These are phyloP conservation scores for Thermothielavioides terrestris DNA, from an alignment of 495 filamentous ascomycete species.

Conservation along the genomic window DNA sequence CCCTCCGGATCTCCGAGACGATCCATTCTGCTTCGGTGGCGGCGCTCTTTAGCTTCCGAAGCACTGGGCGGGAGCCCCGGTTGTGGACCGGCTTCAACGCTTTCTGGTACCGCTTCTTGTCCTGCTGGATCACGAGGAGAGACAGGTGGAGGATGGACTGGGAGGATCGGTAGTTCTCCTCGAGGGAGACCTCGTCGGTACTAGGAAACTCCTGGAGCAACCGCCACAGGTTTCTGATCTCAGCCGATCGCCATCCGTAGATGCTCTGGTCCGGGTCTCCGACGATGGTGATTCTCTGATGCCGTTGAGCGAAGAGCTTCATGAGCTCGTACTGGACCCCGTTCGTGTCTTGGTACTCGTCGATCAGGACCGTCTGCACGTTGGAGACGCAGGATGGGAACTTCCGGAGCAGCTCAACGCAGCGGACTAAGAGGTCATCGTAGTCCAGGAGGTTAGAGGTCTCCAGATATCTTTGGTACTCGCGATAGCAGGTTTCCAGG, in stretches of 20 bases:
- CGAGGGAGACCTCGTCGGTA: conserved; percentile 74
- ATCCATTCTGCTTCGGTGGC: conserved; percentile 80
- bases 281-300: conserved; percentile 78
- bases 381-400: conserved; percentile 84
- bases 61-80: conserved; percentile 71
- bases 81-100: conserved; percentile 71
- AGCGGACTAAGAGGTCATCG: conserved; percentile 83
- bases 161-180: conserved; percentile 93
- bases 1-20: conserved; percentile 72
- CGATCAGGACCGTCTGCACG: conserved; percentile 85
- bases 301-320: conserved; percentile 69
- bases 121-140: conserved; percentile 85
- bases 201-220: conserved; percentile 70
- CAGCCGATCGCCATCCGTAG: conserved; percentile 94
- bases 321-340: conserved; percentile 91
- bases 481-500: conserved; percentile 62
- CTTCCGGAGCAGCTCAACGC: conserved; percentile 66
- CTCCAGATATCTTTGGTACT: conserved; percentile 68
- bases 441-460: conserved; percentile 85
- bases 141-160: conserved; percentile 79
- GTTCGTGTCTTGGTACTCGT: conserved; percentile 99
- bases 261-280: conserved; percentile 98
- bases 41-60: conserved; percentile 68
- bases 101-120: conserved; percentile 69
- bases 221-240: conserved; percentile 78